phyloP scores from a whole-genome alignment of 2,329 filamentous ascomycete genomes.

The Phialophora tarda region DNA sequence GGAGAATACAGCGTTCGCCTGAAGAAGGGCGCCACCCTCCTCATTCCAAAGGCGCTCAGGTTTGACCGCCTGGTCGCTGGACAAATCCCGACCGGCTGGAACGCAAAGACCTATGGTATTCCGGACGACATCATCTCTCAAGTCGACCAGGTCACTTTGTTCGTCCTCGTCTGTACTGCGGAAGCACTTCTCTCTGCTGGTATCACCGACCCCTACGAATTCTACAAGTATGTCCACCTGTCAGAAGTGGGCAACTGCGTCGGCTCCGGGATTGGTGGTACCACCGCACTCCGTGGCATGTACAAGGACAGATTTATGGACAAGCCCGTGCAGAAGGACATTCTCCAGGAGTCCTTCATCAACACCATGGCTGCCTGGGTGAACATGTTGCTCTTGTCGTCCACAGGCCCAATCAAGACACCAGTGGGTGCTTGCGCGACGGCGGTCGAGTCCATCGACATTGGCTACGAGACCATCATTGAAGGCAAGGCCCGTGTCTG shows the following conservation, averaged over 20 bases:
- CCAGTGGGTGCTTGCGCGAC: conserved; percentile 97
- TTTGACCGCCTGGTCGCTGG: conserved; percentile 98
- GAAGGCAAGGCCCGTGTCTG: conserved; percentile 97
- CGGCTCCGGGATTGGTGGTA: conserved; percentile 97
- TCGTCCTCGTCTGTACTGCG: conserved; percentile 89
- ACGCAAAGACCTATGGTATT: conserved; percentile 93
- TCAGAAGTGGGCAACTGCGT: conserved; percentile 98
- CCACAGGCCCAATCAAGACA: conserved; percentile 97
- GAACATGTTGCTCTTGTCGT: conserved; percentile 97
- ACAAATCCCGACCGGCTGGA: conserved; percentile 96
- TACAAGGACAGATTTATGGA: conserved; percentile 97
- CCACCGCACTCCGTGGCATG: conserved; percentile 91
- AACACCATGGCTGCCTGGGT: conserved; percentile 99
- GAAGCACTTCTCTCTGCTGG: conserved; percentile 89
- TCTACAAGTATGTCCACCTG: conserved; percentile 99
- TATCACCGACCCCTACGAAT: conserved; percentile 98
- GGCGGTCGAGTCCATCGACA: conserved; percentile 94
- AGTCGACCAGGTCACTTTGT: conserved; percentile 95
- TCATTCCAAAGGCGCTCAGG: conserved; percentile 94
- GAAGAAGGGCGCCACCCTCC: conserved; percentile 91
- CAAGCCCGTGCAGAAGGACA: conserved; percentile 97
- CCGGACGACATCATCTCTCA: conserved; percentile 97
- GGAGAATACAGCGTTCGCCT: conserved; percentile 93
- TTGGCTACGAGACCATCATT: conserved; percentile 97
- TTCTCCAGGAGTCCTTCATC: conserved; percentile 99